Conservation (phyloP, 1,139 yeast species). For the Groenewaldozyma sp. region DNA sequence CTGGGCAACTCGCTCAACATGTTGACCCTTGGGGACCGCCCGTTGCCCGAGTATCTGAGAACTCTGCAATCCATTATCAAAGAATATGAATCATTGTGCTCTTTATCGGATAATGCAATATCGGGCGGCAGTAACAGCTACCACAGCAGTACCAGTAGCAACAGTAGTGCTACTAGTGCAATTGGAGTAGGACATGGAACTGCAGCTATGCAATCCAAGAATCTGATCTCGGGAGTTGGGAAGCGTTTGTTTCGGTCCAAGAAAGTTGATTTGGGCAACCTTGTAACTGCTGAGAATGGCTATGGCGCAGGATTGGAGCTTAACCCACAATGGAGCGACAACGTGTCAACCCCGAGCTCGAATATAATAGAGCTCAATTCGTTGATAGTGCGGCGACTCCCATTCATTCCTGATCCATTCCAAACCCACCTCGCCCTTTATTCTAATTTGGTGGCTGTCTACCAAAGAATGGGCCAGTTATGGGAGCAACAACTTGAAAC, state of each 20-base stretch:
- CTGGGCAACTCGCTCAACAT: slow-evolving; percentile 1
- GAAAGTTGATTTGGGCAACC: slow-evolving; percentile 13
- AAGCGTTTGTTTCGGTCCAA: slow-evolving; percentile 20
- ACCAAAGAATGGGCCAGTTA: not conserved
- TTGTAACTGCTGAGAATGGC: not conserved
- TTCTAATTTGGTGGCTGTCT: slow-evolving; percentile 15
- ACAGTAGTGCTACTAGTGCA: not conserved
- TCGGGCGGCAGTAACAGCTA: too few species aligned
- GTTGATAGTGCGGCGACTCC: slow-evolving; percentile 21
- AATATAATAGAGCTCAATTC: too few species aligned
- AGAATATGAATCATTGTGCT: slow-evolving; percentile 19
- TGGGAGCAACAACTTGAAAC: not conserved
- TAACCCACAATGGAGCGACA: too few species aligned
- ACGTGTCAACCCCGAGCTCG: too few species aligned
- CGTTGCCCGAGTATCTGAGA: slow-evolving; percentile 17
- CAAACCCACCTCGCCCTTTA: slow-evolving; percentile 24
- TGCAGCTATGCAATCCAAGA: too few species aligned
- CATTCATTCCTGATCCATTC: slow-evolving; percentile 25
- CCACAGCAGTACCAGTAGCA: too few species aligned
- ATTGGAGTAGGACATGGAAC: too few species aligned
- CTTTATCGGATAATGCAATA: slow-evolving; percentile 15
- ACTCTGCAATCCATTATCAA: slow-evolving; percentile 16
- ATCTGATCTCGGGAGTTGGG: slow-evolving; percentile 21
- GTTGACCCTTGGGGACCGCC: slow-evolving; percentile 3
- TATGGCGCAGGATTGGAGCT: too few species aligned